Base-by-base conservation (phyloP, 345 rosid species). In the Eucalyptus globulus region DNA sequence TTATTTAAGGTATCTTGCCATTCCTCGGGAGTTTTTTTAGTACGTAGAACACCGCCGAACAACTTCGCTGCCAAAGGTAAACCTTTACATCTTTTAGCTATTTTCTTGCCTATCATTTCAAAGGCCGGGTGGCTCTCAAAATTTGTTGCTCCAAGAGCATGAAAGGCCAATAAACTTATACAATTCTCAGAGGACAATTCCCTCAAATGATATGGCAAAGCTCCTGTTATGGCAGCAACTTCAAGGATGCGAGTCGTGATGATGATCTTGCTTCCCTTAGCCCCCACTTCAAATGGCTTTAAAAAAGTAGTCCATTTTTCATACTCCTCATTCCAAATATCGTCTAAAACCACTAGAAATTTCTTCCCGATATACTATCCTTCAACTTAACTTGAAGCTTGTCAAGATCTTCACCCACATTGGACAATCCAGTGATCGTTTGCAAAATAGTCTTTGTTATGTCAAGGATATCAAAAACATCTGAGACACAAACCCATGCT, bases 21-120 rank as follows among this genome's bases (percentile, higher is more conserved):
- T 22, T 56, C 62, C 2, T 10, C 0, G 0, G 4, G 13, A 56
- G 5, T 56, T 1, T 4, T 56, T 5, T 56, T 56, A 56, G 26
- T 22, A 11, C 14, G 29, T 56, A 56, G 62, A 29, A 26, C 62
- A 24, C 62, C 29, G 6, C 62, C 62, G 1, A 56, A 56, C 27
- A 56, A 0, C 62, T 56, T 56, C 0, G 62, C 29, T 1, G 29
- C 62, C 62, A 56, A 53, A 53, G 56, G 56, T 53, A 17, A 17
- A 53, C 56, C 56, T 53, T 53, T 7, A 53, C 56, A 53, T 56
- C 6, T 56, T 56, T 10, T 3, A 0, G 29, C 62, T 56, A 56
- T 56, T 22, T 24, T 24, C 6, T 0, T 24, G 0, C 62, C 62
- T 56, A 56, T 9, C 24, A 5, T 22, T 56, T 56, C 0, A 56